phyloP scores from a whole-genome alignment of 2,329 filamentous ascomycete species.

The Colletotrichum graminicola region DNA sequence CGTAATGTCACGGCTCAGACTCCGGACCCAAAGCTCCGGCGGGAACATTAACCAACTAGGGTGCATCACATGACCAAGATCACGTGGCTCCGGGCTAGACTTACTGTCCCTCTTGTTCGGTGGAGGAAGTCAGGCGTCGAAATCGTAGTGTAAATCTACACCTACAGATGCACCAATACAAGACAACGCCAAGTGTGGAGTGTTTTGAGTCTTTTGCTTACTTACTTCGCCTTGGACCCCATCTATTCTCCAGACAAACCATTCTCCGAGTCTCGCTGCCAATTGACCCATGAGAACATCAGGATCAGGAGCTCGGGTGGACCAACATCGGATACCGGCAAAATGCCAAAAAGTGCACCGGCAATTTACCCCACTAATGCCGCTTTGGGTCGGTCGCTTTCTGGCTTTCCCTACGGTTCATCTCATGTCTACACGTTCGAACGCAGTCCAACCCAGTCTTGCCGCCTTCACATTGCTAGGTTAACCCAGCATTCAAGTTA shows the following conservation, averaged over 20 bases:
- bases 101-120: background rate
- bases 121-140: background rate
- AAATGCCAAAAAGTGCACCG: too few relatives aligned
- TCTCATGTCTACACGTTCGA: conserved; percentile 27
- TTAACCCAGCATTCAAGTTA: conserved; percentile 11
- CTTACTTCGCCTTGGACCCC: too few relatives aligned
- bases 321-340: background rate
- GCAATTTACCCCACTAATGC: conserved; percentile 1
- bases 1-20: background rate
- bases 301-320: conserved; percentile 23
- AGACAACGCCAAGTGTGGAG: too few relatives aligned
- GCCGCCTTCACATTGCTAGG: conserved; percentile 13
- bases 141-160: too few relatives aligned
- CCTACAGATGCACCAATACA: too few relatives aligned
- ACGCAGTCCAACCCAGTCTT: background rate
- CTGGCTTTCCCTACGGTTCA: conserved; percentile 23
- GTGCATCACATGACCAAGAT: background rate
- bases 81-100: background rate
- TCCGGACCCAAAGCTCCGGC: background rate
- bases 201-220: too few relatives aligned
- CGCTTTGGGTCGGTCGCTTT: background rate
- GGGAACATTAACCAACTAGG: background rate
- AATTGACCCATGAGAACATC: conserved; percentile 25
- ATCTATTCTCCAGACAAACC: background rate
- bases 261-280: conserved; percentile 20